Evolutionary conservation across 2,329 filamentous ascomycete species (phyloP).

Genomic region (Rhexocercosporidium sp.): DNA sequence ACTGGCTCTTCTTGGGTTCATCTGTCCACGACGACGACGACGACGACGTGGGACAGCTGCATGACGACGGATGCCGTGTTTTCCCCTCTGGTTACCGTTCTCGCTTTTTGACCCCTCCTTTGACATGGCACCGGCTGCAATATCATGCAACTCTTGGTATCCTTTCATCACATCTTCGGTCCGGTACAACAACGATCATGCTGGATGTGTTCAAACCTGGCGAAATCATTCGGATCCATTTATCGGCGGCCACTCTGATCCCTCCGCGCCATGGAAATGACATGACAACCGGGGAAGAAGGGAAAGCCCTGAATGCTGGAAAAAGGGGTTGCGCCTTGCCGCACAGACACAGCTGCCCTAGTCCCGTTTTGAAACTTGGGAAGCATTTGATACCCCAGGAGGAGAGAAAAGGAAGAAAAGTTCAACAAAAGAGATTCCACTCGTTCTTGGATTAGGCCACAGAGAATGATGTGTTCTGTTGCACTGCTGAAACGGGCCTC

Average conservation of each 20-base stretch:
- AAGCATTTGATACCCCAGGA: slow-evolving; percentile 6
- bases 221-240: not conserved
- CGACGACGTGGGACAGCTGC: not conserved
- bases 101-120: not conserved
- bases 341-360: slow-evolving; percentile 6
- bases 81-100: not conserved
- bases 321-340: slow-evolving; percentile 4
- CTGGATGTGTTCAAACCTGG: not conserved
- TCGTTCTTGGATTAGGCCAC: not conserved
- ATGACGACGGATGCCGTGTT: not conserved
- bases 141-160: not conserved
- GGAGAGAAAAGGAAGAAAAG: not conserved
- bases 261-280: not conserved
- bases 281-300: not conserved
- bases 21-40: not conserved
- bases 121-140: not conserved
- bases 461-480: not conserved
- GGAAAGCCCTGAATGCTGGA: not conserved
- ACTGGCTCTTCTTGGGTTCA: not conserved
- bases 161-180: not conserved
- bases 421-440: not conserved
- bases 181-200: not conserved
- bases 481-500: not conserved
- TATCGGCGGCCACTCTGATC: not conserved
- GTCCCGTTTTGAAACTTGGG: slow-evolving; percentile 15